phyloP scores from a whole-genome alignment of 257 asterid genomes.

The Primulina tabacum region DNA sequence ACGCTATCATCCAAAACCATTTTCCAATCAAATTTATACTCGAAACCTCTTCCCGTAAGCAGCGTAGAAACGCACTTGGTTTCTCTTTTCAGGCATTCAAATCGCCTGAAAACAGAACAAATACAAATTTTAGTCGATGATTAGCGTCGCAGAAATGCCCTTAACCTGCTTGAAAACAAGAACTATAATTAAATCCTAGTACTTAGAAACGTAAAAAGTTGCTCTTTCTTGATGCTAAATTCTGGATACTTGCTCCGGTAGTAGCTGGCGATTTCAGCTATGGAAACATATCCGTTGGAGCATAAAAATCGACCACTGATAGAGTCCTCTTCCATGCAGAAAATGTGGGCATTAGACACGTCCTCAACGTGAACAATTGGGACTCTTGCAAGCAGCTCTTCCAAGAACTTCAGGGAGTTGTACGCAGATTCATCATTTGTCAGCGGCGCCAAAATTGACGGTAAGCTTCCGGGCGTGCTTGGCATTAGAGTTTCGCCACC shows the following conservation, averaged over 20 bases:
- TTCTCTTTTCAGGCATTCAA: neutral
- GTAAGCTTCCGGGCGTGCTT: constrained; percentile 29
- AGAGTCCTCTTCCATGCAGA: constrained; percentile 34
- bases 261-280: neutral
- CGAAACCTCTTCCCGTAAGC: neutral
- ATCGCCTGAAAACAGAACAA: neutral
- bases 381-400: constrained; percentile 47
- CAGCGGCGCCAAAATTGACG: constrained; percentile 25
- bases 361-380: constrained; percentile 56
- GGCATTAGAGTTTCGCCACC: constrained; percentile 55
- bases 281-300: neutral
- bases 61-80: neutral
- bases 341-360: constrained; percentile 49
- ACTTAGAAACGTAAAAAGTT: no score
- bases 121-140: no score
- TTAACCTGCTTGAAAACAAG: no score
- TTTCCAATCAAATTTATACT: neutral
- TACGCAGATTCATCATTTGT: constrained; percentile 19
- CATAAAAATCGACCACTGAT: constrained; percentile 53
- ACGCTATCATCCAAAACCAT: neutral
- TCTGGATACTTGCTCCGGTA: neutral
- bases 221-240: neutral
- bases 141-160: no score
- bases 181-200: neutral
- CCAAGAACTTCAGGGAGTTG: constrained; percentile 38